Evolutionary conservation across 768 basidiomycete species (phyloP).

Genomic region (Wakefieldia striispora): DNA sequence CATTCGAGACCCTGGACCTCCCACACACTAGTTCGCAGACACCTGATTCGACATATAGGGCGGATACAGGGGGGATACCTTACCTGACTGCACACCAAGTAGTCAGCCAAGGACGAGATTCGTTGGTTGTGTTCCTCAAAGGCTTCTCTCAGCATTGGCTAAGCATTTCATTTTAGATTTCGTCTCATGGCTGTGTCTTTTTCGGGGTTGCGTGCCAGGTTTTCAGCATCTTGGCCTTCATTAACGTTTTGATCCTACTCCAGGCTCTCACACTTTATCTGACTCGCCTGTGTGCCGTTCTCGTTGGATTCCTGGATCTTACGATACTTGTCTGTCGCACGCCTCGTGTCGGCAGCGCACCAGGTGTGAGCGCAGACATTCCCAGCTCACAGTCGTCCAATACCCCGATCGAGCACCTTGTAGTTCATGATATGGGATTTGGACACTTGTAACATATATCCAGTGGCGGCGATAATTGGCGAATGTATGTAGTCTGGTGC

Average conservation of each 20-base stretch:
- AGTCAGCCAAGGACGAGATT: slow-evolving; percentile 1
- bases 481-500: too few species aligned
- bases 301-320: slow-evolving; percentile 12
- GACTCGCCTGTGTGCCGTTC: slow-evolving; percentile 11
- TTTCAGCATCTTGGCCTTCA: not conserved
- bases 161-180: slow-evolving; percentile 10
- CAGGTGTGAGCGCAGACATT: not conserved
- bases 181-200: not conserved
- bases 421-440: slow-evolving; percentile 14
- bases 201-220: slow-evolving; percentile 11
- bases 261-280: not conserved
- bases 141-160: slow-evolving; percentile 3
- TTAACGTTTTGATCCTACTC: not conserved
- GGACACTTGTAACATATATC: too few species aligned
- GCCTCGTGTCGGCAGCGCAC: not conserved
- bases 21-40: not conserved
- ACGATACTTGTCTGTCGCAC: slow-evolving; percentile 7
- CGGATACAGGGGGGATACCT: slow-evolving; percentile 14
- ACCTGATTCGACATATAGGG: not conserved
- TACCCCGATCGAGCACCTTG: not conserved
- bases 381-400: not conserved
- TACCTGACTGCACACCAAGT: slow-evolving; percentile 13
- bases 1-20: not conserved
- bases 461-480: too few species aligned
- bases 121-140: slow-evolving; percentile 1